These are phyloP conservation scores for Oryza glaberrima DNA, from an alignment of 176 grass and related monocot species.

Conservation along the genomic window DNA sequence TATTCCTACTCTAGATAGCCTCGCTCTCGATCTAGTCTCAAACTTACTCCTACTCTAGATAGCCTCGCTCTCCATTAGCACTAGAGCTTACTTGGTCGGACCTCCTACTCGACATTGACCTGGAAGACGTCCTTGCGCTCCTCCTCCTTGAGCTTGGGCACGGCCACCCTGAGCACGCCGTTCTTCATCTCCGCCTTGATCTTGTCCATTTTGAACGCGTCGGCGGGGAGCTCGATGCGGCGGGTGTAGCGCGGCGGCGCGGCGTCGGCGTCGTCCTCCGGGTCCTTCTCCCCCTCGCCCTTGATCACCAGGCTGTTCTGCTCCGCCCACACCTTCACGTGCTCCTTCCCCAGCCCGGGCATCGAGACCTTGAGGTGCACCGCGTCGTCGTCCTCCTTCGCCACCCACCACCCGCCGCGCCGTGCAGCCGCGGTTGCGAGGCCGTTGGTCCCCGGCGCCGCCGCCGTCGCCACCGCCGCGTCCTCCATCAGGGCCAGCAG, in stretches of 20 bases:
- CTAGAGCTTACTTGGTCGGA: too few relatives aligned
- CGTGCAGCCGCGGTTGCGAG: not conserved
- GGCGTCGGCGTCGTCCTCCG: conserved; percentile 27
- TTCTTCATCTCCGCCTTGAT: conserved; percentile 98
- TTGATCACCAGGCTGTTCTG: conserved; percentile 71
- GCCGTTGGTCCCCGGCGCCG: too few relatives aligned
- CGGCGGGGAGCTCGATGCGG: conserved; percentile 59
- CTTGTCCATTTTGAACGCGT: conserved; percentile 70
- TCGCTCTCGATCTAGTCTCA: too few relatives aligned
- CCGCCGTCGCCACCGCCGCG: conserved; percentile 5
- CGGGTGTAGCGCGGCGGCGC: conserved; percentile 45
- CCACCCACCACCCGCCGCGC: conserved; percentile 54
- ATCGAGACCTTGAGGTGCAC: conserved; percentile 73
- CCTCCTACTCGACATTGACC: conserved; percentile 58
- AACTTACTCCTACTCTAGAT: too few relatives aligned
- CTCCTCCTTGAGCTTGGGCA: conserved; percentile 80
- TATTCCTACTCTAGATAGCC: too few relatives aligned
- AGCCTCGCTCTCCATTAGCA: too few relatives aligned
- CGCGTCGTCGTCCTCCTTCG: conserved; percentile 68
- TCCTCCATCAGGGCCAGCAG: conserved; percentile 80
- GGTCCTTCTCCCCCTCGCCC: conserved; percentile 71
- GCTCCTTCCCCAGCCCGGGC: conserved; percentile 76
- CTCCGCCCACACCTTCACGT: conserved; percentile 76
- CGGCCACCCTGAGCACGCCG: conserved; percentile 77
- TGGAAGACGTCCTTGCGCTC: conserved; percentile 73